A percentile compares a stretch with the other conserved stretches of the same genome.
Evolutionary conservation across 1,284 basidiomycete genomes (phyloP).

Genomic region (Phellopilus nigrolimitatus): DNA sequence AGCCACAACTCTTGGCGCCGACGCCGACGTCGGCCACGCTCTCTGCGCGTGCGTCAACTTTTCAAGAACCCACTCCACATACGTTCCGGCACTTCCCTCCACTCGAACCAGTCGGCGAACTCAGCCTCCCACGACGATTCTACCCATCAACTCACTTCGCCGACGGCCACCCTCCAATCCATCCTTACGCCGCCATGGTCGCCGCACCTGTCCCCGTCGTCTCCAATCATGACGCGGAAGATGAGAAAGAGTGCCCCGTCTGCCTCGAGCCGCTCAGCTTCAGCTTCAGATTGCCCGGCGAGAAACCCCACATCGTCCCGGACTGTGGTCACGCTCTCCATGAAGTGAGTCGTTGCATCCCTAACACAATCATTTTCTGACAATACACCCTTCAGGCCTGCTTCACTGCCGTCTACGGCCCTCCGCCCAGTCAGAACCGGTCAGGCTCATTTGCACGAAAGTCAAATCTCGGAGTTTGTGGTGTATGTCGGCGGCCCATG

Average conservation of each 20-base stretch:
- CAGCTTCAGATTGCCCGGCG: conserved; percentile 82
- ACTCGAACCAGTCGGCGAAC: conserved; percentile 7
- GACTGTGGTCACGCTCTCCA: conserved; percentile 97
- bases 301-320: conserved; percentile 95
- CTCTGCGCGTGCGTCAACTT: conserved; percentile 15
- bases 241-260: conserved; percentile 85
- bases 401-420: conserved; percentile 93
- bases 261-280: conserved; percentile 88
- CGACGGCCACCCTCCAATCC: conserved; percentile 26
- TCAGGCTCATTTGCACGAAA: conserved; percentile 52
- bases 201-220: conserved; percentile 64
- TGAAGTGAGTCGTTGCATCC: conserved; percentile 53
- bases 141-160: too few relatives aligned
- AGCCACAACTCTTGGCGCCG: too few relatives aligned
- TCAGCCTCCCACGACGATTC: conserved; percentile 2
- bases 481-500: conserved; percentile 94
- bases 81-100: conserved; percentile 9
- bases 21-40: conserved; percentile 13
- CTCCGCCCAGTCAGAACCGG: conserved; percentile 59
- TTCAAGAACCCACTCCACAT: conserved; percentile 14
- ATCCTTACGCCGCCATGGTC: conserved; percentile 52
- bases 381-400: conserved; percentile 67
- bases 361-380: conserved; percentile 14
- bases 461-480: conserved; percentile 88
- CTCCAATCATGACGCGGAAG: conserved; percentile 58